Percentiles rank a stretch among this genome's conserved stretches.
Evolutionary conservation across 495 filamentous ascomycete species (phyloP).

Genomic region (Oidiodendron maius): DNA sequence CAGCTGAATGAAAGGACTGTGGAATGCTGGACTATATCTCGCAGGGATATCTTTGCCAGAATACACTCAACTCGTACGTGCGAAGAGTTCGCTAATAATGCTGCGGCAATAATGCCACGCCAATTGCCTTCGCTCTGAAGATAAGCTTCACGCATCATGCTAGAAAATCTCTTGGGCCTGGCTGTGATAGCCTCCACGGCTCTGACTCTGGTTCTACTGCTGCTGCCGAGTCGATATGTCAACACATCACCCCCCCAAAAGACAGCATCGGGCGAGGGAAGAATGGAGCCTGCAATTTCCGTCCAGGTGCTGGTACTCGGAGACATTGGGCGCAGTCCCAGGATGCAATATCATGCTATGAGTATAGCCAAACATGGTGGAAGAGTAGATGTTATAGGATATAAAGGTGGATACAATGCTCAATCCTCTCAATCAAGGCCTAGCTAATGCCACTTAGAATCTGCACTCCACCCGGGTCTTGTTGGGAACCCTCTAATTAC

Average conservation of each 20-base stretch:
- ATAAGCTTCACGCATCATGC: slow-evolving; percentile 10
- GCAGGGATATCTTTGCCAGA: no score
- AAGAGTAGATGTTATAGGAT: slow-evolving; percentile 81
- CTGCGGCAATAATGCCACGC: no score
- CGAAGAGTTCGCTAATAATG: no score
- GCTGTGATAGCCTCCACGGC: slow-evolving; percentile 22
- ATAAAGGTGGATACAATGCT: slow-evolving; percentile 50
- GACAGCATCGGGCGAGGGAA: neutral
- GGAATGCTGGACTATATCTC: no score
- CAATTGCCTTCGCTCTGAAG: neutral
- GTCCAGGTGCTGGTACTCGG: slow-evolving; percentile 93
- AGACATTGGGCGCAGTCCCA: slow-evolving; percentile 91
- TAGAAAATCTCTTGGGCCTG: slow-evolving; percentile 18
- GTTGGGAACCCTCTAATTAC: slow-evolving; percentile 45
- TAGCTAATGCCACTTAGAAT: slow-evolving; percentile 18
- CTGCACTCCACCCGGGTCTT: slow-evolving; percentile 66
- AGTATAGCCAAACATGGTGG: slow-evolving; percentile 84
- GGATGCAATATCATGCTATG: slow-evolving; percentile 98
- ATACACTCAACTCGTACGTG: no score
- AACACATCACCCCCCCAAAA: slow-evolving; percentile 18
- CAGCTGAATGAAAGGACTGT: no score
- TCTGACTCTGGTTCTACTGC: slow-evolving; percentile 19
- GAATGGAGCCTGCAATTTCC: slow-evolving; percentile 31
- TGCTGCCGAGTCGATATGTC: slow-evolving; percentile 21
- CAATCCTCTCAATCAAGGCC: neutral